phyloP scores from a whole-genome alignment of 2,329 filamentous ascomycete species.

The Arthrinium puccinioides region DNA sequence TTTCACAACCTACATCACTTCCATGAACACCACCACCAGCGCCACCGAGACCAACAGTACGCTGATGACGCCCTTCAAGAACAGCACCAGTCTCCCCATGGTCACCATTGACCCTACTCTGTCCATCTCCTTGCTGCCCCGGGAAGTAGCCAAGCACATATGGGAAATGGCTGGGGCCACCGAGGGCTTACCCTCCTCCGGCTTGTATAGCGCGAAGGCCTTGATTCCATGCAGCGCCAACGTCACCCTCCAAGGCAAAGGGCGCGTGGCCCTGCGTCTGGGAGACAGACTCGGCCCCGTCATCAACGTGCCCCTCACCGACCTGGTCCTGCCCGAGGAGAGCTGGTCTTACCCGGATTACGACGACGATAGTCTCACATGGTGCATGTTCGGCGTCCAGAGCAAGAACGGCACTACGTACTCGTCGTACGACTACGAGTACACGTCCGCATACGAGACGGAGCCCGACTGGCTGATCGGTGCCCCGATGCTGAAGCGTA shows the following conservation, averaged over 20 bases:
- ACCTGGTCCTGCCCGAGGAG: slow-evolving; percentile 18
- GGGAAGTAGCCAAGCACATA: slow-evolving; percentile 14
- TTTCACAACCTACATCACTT: slow-evolving; percentile 1
- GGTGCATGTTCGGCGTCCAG: slow-evolving; percentile 24
- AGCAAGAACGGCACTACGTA: slow-evolving; percentile 8
- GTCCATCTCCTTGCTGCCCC: slow-evolving; percentile 10
- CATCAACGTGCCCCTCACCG: slow-evolving; percentile 15
- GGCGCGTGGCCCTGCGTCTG: slow-evolving; percentile 18
- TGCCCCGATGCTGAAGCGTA: slow-evolving; percentile 18
- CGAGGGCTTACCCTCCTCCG: slow-evolving; percentile 6
- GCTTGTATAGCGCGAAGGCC: too few species aligned
- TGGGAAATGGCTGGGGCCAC: slow-evolving; percentile 19
- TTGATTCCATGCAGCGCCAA: slow-evolving; percentile 23
- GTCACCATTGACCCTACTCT: slow-evolving; percentile 5
- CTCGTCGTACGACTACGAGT: slow-evolving; percentile 1
- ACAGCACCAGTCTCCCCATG: slow-evolving; percentile 5
- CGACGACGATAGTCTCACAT: background rate
- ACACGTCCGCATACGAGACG: slow-evolving; percentile 8
- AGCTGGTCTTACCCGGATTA: slow-evolving; percentile 1
- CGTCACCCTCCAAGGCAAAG: too few species aligned
- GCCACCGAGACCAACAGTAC: background rate
- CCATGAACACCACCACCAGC: slow-evolving; percentile 6
- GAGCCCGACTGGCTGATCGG: slow-evolving; percentile 10
- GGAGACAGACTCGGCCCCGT: slow-evolving; percentile 17
- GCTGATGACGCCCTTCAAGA: slow-evolving; percentile 2